These are phyloP conservation scores for Ophiocordyceps camponoti-leonardi DNA, from an alignment of 2,329 filamentous ascomycete species.

Conservation along the genomic window DNA sequence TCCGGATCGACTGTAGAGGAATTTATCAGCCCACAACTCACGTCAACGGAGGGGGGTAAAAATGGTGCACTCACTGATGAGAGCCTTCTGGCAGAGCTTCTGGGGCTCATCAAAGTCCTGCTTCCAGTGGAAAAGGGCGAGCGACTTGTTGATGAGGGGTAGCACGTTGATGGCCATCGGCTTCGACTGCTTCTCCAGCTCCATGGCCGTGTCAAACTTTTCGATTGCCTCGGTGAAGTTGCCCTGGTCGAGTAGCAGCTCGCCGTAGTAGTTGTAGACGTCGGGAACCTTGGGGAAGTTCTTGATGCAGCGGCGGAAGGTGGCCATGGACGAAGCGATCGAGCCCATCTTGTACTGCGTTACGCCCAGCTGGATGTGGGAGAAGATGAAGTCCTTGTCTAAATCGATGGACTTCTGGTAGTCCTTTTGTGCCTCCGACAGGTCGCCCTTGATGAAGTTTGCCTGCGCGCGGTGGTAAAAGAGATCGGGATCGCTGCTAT, in stretches of 20 bases:
- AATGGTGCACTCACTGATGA: conserved; percentile 61
- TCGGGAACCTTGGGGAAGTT: conserved; percentile 94
- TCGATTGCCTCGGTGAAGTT: conserved; percentile 92
- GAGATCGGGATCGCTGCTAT: conserved; percentile 83
- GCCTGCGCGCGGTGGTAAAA: conserved; percentile 98
- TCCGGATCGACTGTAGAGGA: conserved; percentile 67
- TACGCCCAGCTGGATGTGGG: conserved; percentile 95
- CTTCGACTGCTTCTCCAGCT: conserved; percentile 92
- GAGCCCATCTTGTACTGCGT: conserved; percentile 99
- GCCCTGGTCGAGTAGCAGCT: conserved; percentile 88
- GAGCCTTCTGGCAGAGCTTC: conserved; percentile 88
- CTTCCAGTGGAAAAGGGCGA: conserved; percentile 97
- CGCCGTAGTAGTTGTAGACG: conserved; percentile 99
- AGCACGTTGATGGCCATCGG: conserved; percentile 94
- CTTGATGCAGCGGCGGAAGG: conserved; percentile 93
- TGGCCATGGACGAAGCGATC: conserved; percentile 94
- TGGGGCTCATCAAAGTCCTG: conserved; percentile 90
- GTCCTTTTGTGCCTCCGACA: conserved; percentile 85
- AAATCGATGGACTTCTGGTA: conserved; percentile 99
- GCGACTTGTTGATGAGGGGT: conserved; percentile 94
- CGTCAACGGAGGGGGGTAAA: not conserved
- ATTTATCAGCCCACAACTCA: conserved; percentile 14
- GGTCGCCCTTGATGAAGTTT: conserved; percentile 93
- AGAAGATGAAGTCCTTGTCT: conserved; percentile 94
- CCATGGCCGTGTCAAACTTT: conserved; percentile 96